A percentile compares a stretch with the other conserved stretches of the same genome.
Conservation (phyloP, 768 basidiomycete species). For the Podaxis sp. region DNA sequence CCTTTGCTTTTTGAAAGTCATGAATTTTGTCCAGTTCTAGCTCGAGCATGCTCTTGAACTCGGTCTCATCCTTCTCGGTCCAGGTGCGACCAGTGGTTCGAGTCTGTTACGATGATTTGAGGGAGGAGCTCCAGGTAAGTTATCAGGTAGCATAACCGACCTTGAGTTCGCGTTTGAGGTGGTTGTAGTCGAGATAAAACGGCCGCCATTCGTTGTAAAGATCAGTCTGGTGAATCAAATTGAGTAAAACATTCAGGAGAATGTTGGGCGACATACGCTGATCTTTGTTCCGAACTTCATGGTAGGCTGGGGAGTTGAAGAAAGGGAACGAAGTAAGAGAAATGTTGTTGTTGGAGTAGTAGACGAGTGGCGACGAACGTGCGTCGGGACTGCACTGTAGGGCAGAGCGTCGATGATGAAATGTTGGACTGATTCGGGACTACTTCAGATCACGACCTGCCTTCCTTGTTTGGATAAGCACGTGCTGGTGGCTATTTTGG, state of each 20-base stretch:
- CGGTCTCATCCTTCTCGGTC: slow-evolving; percentile 74
- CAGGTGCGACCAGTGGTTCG: slow-evolving; percentile 55
- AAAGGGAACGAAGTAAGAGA: not conserved
- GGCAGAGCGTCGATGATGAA: not conserved
- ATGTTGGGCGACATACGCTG: slow-evolving; percentile 31
- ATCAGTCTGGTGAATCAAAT: slow-evolving; percentile 48
- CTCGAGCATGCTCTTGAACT: slow-evolving; percentile 77
- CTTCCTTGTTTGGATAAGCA: not conserved
- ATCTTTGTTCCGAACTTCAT: slow-evolving; percentile 89
- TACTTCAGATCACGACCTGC: too few species aligned
- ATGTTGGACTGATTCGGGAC: not conserved
- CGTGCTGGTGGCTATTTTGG: slow-evolving; percentile 9
- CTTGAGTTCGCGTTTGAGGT: slow-evolving; percentile 88
- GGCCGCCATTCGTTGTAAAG: slow-evolving; percentile 89
- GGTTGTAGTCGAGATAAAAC: slow-evolving; percentile 87
- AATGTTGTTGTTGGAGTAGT: not conserved
- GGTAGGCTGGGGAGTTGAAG: not conserved
- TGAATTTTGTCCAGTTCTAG: slow-evolving; percentile 91
- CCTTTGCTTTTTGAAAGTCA: slow-evolving; percentile 89
- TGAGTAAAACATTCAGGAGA: not conserved
- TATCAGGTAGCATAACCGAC: slow-evolving; percentile 27
- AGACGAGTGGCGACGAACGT: slow-evolving; percentile 23
- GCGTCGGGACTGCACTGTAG: slow-evolving; percentile 13
- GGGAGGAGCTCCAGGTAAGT: slow-evolving; percentile 10
- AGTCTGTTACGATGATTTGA: slow-evolving; percentile 20